phyloP scores from a whole-genome alignment of 176 grass and related monocot species.

The Triticum dicoccoides region DNA sequence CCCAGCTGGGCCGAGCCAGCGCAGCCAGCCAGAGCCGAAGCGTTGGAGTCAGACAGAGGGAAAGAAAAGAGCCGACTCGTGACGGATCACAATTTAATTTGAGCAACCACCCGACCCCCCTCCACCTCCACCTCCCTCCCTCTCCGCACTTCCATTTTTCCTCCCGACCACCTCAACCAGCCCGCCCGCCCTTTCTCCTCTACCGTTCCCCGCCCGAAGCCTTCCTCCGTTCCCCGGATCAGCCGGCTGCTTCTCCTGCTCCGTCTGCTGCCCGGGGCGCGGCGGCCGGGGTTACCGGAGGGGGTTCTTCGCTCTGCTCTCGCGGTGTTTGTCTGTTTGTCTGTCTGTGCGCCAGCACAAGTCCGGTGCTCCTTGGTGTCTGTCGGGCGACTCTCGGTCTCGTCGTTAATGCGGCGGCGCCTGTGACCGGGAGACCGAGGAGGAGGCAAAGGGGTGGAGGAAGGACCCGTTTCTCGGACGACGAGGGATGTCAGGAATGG shows the following conservation, averaged over 20 bases:
- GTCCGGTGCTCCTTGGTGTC: neutral
- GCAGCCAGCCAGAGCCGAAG: neutral
- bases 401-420: constrained; percentile 6
- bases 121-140: neutral
- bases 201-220: neutral
- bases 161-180: neutral
- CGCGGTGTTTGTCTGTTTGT: neutral
- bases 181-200: constrained; percentile 15
- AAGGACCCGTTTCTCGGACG: neutral
- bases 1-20: neutral
- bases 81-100: constrained; percentile 33
- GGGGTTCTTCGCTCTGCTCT: neutral
- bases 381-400: neutral
- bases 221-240: neutral
- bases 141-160: neutral
- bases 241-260: neutral
- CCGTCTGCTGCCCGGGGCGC: neutral
- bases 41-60: constrained; percentile 19
- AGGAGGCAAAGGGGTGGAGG: neutral
- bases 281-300: neutral
- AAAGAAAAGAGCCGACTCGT: neutral
- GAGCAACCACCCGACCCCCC: constrained; percentile 5
- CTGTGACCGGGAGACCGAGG: neutral
- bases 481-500: constrained; percentile 18
- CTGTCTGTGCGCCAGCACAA: neutral